Evolutionary conservation across 139 green algal species (phyloP).

Genomic region (Closterium sp.): DNA sequence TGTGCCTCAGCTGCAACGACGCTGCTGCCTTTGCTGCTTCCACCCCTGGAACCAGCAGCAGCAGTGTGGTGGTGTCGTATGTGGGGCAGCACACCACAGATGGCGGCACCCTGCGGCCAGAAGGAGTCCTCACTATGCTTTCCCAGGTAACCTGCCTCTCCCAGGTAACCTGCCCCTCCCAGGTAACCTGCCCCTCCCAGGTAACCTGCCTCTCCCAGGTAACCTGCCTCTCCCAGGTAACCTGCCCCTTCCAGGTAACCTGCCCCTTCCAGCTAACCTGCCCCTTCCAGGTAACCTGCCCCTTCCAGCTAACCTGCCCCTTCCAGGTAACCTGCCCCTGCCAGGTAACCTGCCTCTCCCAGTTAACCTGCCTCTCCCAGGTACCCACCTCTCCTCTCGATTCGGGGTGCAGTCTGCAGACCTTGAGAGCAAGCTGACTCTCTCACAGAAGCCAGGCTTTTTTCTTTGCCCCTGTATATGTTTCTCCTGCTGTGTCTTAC

Average conservation of each 20-base stretch:
- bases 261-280: background rate
- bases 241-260: background rate
- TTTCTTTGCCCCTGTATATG: too few species aligned
- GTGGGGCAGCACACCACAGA: background rate
- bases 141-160: background rate
- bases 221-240: background rate
- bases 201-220: background rate
- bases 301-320: background rate
- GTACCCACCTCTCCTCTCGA: too few species aligned
- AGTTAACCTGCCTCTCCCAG: background rate
- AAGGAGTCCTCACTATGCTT: slow-evolving; percentile 52
- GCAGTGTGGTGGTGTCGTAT: background rate
- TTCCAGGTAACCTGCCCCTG: too few species aligned
- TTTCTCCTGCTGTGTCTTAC: too few species aligned
- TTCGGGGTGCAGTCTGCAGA: too few species aligned
- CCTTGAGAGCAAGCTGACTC: too few species aligned
- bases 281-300: background rate
- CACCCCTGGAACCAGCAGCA: background rate
- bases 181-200: too few species aligned
- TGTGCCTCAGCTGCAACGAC: background rate
- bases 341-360: too few species aligned
- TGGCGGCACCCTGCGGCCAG: slow-evolving; percentile 36
- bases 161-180: too few species aligned
- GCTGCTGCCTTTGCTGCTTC: background rate
- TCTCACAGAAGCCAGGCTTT: too few species aligned